Conservation (phyloP, 495 filamentous ascomycete species). For the Entonaema liquescens region DNA sequence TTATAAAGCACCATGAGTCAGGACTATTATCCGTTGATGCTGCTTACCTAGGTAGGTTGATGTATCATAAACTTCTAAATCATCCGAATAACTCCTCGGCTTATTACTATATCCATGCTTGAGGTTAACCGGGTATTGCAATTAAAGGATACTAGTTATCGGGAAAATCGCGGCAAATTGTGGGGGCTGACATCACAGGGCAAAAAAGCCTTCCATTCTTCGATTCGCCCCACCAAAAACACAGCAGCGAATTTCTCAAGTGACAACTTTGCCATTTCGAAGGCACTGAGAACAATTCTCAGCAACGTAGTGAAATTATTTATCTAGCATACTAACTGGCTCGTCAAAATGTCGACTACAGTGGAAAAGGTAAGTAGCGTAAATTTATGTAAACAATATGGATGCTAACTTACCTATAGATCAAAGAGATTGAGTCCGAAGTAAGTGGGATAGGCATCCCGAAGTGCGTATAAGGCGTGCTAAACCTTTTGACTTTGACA, state of each 20-base stretch:
- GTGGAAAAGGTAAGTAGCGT: slow-evolving; percentile 81
- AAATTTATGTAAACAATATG: neutral
- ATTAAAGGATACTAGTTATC: neutral
- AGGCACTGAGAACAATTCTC: slow-evolving; percentile 3
- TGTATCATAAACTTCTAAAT: neutral
- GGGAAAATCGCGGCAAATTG: slow-evolving; percentile 39
- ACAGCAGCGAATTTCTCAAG: slow-evolving; percentile 16
- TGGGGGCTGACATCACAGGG: slow-evolving; percentile 44
- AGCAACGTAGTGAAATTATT: slow-evolving; percentile 2
- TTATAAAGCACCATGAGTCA: neutral
- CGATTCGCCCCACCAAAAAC: slow-evolving; percentile 44
- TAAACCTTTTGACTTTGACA: slow-evolving; percentile 47
- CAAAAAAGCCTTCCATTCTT: slow-evolving; percentile 35
- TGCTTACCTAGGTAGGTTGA: too few species aligned
- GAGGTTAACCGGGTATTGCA: slow-evolving; percentile 2
- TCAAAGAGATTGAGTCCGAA: slow-evolving; percentile 97
- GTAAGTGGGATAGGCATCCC: slow-evolving; percentile 53
- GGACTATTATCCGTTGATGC: neutral
- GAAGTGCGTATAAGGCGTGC: slow-evolving; percentile 22
- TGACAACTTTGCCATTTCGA: slow-evolving; percentile 13
- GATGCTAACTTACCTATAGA: slow-evolving; percentile 63
- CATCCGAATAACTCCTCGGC: neutral
- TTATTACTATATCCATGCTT: slow-evolving; percentile 10
- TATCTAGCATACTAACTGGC: slow-evolving; percentile 2
- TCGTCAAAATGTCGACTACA: slow-evolving; percentile 87